Base-by-base conservation (phyloP, 768 basidiomycete species). In the Tephrocybe rancida region DNA sequence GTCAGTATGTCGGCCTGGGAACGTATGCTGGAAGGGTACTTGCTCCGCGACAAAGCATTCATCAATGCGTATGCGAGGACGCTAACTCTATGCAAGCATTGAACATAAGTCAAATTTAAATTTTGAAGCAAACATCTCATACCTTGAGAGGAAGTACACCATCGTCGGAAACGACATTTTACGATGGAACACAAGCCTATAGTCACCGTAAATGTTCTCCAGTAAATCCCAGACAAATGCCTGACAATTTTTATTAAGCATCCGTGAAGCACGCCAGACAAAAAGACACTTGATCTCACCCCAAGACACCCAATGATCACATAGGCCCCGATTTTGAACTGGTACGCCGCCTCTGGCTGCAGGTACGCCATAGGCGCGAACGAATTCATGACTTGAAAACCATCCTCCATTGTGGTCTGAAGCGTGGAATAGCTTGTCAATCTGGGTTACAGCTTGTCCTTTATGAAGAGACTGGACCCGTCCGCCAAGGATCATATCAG, bases 101-200 rank as follows among this genome's bases (percentile, higher is more conserved):
- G 8, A 38, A 38, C n/a, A 18, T 38, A 5, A 18, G n/a, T 10
- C 9, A 5, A 18, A 32, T 32, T 10, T 10, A 38, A 16, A 5
- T 18, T 10, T 38, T 38, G 5, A 6, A 10, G 9, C n/a, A 5
- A 38, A 5, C 9, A 10, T 38, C 16, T 16, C 37, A 10, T 38
- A 67, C 70, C 70, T 70, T 8, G 68, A 69, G 13, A 69, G n/a
- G 34, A 67, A 58, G 50, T 71, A 72, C 0, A 60, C 26, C 10
- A 62, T 38, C 3, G 61, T 61, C 25, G 63, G 60, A 14, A 60
- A 3, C 38, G 64, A 24, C 35, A 60, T 32, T 25, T 49, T 13
- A 54, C 39, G 19, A 29, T 50, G 48, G 35, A 47, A 56, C 8
- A 64, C 8, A 3, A 73, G 52, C 7, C 29, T 44, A 14, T 64